Percentiles rank a stretch among this genome's conserved stretches.
Evolutionary conservation across 2,329 filamentous ascomycete genomes (phyloP).

Genomic region (Dothistroma pini): DNA sequence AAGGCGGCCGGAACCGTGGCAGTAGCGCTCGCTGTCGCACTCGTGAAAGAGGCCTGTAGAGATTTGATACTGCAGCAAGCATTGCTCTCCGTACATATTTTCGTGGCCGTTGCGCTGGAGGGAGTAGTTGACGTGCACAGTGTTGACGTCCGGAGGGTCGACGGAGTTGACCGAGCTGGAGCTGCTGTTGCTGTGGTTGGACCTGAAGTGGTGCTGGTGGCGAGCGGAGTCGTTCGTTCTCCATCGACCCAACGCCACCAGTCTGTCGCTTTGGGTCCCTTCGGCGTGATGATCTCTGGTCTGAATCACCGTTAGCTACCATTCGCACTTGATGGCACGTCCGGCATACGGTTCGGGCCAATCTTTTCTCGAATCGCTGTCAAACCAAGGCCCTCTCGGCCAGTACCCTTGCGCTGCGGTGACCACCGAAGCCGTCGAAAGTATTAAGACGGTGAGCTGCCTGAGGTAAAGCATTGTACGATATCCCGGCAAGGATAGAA

Average conservation of each 20-base stretch:
- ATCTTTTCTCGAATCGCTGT: background rate
- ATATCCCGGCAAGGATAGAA: background rate
- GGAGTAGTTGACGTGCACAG: background rate
- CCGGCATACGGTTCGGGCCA: background rate
- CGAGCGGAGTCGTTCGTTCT: background rate
- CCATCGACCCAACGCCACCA: background rate
- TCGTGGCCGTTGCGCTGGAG: slow-evolving; percentile 1
- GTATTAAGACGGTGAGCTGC: background rate
- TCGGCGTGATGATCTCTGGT: background rate
- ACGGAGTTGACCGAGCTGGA: background rate
- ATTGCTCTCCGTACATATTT: slow-evolving; percentile 7
- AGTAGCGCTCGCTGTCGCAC: slow-evolving; percentile 24
- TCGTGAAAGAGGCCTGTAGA: slow-evolving; percentile 25
- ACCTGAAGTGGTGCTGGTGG: background rate
- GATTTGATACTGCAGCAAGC: slow-evolving; percentile 29
- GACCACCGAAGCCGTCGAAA: background rate
- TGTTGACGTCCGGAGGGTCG: background rate
- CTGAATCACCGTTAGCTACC: background rate
- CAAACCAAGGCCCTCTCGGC: background rate
- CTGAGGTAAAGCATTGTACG: background rate
- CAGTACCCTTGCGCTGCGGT: background rate
- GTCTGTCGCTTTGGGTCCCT: background rate
- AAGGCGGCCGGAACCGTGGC: slow-evolving; percentile 43
- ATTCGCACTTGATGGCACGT: background rate
- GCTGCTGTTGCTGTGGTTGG: background rate